Percentiles rank a stretch among this genome's conserved stretches.
phyloP scores from a whole-genome alignment of 495 filamentous ascomycete genomes.

The Tuber melanosporum region DNA sequence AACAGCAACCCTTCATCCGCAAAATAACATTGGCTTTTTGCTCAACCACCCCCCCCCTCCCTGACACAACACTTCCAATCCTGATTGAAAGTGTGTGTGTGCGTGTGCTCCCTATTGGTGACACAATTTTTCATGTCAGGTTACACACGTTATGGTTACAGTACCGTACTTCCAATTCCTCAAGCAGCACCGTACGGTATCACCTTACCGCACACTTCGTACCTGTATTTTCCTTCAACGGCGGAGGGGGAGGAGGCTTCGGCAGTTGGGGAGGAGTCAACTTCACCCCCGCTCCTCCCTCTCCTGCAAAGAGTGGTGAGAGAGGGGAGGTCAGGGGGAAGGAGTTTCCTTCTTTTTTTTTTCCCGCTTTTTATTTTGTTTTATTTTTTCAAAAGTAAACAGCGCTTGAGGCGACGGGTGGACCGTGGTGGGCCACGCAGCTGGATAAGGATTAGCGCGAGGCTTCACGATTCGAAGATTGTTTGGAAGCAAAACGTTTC shows the following conservation, averaged over 20 bases:
- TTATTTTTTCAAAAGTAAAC: background rate
- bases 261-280: slow-evolving; percentile 4
- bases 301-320: background rate
- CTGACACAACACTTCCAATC: background rate
- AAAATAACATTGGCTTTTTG: background rate
- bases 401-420: background rate
- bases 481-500: background rate
- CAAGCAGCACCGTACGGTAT: background rate
- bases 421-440: background rate
- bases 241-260: background rate
- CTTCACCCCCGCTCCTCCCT: background rate
- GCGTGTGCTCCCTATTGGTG: background rate
- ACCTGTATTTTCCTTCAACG: background rate
- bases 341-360: background rate
- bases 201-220: background rate
- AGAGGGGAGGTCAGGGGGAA: background rate
- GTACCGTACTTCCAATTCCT: background rate
- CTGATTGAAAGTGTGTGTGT: background rate
- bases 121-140: background rate
- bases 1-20: background rate
- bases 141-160: background rate
- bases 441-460: background rate
- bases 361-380: background rate
- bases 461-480: background rate
- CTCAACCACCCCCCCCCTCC: background rate